Conservation (phyloP, 768 basidiomycete genomes). For the Psilocybe cyanescens region DNA sequence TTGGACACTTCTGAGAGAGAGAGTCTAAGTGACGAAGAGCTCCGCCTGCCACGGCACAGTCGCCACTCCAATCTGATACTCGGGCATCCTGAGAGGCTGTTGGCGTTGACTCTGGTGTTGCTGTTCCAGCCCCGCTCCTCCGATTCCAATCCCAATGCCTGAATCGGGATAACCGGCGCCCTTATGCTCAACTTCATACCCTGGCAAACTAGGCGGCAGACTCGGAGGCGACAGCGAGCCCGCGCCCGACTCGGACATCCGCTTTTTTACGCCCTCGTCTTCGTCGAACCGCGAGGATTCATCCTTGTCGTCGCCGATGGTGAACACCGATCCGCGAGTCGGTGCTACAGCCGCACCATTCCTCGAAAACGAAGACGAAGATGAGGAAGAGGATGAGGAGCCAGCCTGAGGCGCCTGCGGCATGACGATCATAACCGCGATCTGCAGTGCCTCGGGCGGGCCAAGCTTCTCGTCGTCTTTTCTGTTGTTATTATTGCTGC, state of each 20-base stretch:
- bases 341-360: not conserved
- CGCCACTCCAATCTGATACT: conserved; percentile 49
- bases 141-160: not conserved
- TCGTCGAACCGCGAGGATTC: not conserved
- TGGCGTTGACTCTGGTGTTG: no score
- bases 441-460: conserved; percentile 28
- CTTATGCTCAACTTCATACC: not conserved
- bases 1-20: no score
- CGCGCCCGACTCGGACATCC: not conserved
- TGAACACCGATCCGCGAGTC: not conserved
- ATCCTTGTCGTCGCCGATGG: not conserved
- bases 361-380: not conserved
- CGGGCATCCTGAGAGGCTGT: conserved; percentile 20
- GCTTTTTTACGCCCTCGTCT: not conserved
- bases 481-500: not conserved
- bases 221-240: no score
- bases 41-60: conserved; percentile 36
- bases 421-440: conserved; percentile 53
- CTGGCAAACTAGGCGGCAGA: not conserved
- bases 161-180: not conserved
- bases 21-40: not conserved
- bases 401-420: conserved; percentile 25
- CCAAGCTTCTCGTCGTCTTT: not conserved
- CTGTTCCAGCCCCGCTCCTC: not conserved
- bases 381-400: not conserved